A percentile compares a stretch with the other conserved stretches of the same genome.
phyloP scores from a whole-genome alignment of 1,139 yeast genomes.

The Yamadazyma triangularis region DNA sequence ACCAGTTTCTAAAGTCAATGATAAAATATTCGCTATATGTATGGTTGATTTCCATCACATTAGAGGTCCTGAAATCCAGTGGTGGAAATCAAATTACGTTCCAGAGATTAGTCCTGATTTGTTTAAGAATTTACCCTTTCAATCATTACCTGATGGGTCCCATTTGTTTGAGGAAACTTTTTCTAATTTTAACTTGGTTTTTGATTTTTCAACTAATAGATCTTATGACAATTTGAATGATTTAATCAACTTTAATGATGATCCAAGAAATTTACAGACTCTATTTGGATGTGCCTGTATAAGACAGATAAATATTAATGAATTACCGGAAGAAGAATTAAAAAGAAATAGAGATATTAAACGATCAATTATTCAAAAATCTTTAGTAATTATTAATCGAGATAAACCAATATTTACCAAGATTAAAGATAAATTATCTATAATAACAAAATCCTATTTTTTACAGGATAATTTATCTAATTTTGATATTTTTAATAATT shows the following conservation, averaged over 20 bases:
- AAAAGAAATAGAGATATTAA: constrained; percentile 62
- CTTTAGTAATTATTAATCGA: constrained; percentile 80
- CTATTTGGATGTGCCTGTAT: constrained; percentile 93
- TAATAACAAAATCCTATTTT: constrained; percentile 84
- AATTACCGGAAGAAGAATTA: constrained; percentile 43
- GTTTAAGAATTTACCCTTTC: constrained; percentile 92
- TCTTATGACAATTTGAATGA: constrained; percentile 44
- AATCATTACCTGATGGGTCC: constrained; percentile 94
- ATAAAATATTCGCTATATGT: constrained; percentile 73
- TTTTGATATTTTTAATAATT: constrained; percentile 57
- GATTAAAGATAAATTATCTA: constrained; percentile 82
- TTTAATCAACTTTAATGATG: constrained; percentile 39
- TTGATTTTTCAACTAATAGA: constrained; percentile 51
- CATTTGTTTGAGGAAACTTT: constrained; percentile 90
- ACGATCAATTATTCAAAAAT: constrained; percentile 86
- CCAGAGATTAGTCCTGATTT: constrained; percentile 36
- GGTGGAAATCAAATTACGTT: constrained; percentile 72
- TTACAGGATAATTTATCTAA: constrained; percentile 76
- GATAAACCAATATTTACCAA: constrained; percentile 82
- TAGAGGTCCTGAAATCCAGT: constrained; percentile 93
- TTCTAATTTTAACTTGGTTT: constrained; percentile 83
- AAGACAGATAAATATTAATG: constrained; percentile 68
- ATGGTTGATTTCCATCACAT: constrained; percentile 92
- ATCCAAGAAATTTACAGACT: constrained; percentile 57
- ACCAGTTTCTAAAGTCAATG: constrained; percentile 14